Evolutionary conservation across 768 basidiomycete genomes (phyloP).

Genomic region (Pulveroboletus sp.): DNA sequence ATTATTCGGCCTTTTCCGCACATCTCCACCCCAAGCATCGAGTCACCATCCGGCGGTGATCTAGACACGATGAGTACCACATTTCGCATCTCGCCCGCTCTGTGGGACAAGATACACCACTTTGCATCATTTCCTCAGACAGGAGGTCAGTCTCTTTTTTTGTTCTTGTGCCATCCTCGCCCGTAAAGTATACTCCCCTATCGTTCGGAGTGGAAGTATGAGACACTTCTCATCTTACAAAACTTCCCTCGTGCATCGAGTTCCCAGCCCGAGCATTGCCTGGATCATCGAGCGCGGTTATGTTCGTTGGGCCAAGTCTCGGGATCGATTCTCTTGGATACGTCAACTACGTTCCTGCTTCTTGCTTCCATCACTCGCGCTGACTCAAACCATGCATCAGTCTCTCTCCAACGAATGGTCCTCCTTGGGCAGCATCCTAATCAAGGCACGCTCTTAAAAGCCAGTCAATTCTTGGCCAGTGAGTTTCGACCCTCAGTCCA

Average conservation of each 20-base stretch:
- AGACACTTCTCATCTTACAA: neutral
- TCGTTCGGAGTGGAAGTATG: neutral
- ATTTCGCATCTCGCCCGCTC: constrained; percentile 69
- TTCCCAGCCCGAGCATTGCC: too few relatives aligned
- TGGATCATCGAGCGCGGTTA: too few relatives aligned
- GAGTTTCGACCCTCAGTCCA: constrained; percentile 11
- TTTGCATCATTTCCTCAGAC: constrained; percentile 92
- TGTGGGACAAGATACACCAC: constrained; percentile 90
- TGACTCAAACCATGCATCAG: constrained; percentile 37
- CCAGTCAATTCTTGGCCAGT: constrained; percentile 85
- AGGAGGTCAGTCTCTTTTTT: constrained; percentile 51
- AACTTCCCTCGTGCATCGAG: too few relatives aligned
- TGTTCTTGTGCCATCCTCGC: neutral
- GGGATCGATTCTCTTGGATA: too few relatives aligned
- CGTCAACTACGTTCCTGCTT: neutral
- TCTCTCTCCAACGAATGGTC: constrained; percentile 97
- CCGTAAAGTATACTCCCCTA: neutral
- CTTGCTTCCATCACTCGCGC: neutral
- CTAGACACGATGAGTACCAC: constrained; percentile 31
- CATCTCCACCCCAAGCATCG: neutral
- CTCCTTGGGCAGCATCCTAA: constrained; percentile 94
- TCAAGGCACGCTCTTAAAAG: constrained; percentile 91
- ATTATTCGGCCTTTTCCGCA: neutral
- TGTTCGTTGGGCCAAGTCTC: too few relatives aligned
- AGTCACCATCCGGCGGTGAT: neutral